These are phyloP conservation scores for Pichia thaimueangensis DNA, from an alignment of 805 yeast genomes.

Conservation along the genomic window DNA sequence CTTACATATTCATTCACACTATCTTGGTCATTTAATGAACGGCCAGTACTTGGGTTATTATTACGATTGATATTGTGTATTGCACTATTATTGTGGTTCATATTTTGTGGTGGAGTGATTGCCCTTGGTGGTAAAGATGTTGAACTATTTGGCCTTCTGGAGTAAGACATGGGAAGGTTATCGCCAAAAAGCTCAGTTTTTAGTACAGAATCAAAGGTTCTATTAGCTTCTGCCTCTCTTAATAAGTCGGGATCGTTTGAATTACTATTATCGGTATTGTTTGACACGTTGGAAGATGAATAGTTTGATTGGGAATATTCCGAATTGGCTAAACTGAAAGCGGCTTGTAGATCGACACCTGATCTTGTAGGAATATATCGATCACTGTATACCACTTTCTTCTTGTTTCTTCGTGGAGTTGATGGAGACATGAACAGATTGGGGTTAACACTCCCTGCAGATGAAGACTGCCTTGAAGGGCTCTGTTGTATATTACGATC, in stretches of 20 bases:
- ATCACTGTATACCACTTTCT: slow-evolving; percentile 61
- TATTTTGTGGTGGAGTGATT: slow-evolving; percentile 20
- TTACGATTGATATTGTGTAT: not conserved
- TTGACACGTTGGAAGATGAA: not conserved
- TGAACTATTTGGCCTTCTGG: slow-evolving; percentile 7
- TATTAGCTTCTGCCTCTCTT: slow-evolving; percentile 75
- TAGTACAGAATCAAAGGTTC: slow-evolving; percentile 78
- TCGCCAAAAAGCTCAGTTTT: slow-evolving; percentile 91
- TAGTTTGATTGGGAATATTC: slow-evolving; percentile 28
- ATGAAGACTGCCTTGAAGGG: not conserved
- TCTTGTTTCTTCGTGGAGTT: slow-evolving; percentile 41
- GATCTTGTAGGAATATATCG: slow-evolving; percentile 83
- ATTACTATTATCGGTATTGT: not conserved
- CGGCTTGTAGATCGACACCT: slow-evolving; percentile 84
- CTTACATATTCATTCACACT: not conserved
- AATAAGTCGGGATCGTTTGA: slow-evolving; percentile 56
- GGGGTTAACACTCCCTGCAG: slow-evolving; percentile 5
- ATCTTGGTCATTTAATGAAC: slow-evolving; percentile 2
- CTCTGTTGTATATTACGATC: not conserved
- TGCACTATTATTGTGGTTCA: not conserved
- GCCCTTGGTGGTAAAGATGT: slow-evolving; percentile 7
- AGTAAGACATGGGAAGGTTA: slow-evolving; percentile 46
- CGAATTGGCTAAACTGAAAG: slow-evolving; percentile 44
- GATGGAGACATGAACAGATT: slow-evolving; percentile 30
- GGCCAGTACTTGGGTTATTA: not conserved